Base-by-base conservation (phyloP, 352 stramenopile genomes). In the Phytophthora litchii region DNA sequence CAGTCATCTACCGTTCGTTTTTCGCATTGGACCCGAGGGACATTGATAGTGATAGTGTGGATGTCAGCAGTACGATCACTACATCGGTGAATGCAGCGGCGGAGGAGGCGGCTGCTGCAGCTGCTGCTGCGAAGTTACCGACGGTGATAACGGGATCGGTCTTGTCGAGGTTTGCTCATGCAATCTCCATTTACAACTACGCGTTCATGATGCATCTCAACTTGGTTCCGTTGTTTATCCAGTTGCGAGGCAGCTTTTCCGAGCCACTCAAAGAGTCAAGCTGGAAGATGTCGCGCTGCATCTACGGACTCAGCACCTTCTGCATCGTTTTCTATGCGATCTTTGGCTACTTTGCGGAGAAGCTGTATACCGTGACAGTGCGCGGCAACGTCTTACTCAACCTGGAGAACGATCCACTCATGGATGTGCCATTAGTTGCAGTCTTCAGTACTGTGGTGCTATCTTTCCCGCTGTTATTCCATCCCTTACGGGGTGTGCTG, bases 171-270 rank as follows among this genome's bases (percentile, higher is more conserved):
- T 72, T 80, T 40, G 54, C 78, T 12, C 78, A 88, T 52, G 62
- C 75, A 3, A 62, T 90, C 36, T 89, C 80, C 17, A 88, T 94
- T 64, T 92, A 85, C 73, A 92, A 84, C 54, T 92, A 88, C 54
- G 80, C 80, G n/a, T 94, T 92, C 64, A 90, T 92, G 80, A 87
- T 90, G 76, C 84, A 94, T 20, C 52, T 94, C 54, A 94, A 94
- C 57, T 60, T 94, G 13, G 56, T 92, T 17, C 82, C 84, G 63
- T 66, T 92, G 12, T 92, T 90, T 54, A 80, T 87, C 41, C 76
- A 89, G 45, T 55, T 89, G 16, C 82, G 82, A 5, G 78, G 78
- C 29, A 83, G 64, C 47, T 88, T 82, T 29, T 69, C 67, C 2
- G 77, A 91, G 51, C 72, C 78, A 16, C 57, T 89, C 20, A 58